phyloP scores from a whole-genome alignment of 306 rosid genomes.

The Corylus avellana region DNA sequence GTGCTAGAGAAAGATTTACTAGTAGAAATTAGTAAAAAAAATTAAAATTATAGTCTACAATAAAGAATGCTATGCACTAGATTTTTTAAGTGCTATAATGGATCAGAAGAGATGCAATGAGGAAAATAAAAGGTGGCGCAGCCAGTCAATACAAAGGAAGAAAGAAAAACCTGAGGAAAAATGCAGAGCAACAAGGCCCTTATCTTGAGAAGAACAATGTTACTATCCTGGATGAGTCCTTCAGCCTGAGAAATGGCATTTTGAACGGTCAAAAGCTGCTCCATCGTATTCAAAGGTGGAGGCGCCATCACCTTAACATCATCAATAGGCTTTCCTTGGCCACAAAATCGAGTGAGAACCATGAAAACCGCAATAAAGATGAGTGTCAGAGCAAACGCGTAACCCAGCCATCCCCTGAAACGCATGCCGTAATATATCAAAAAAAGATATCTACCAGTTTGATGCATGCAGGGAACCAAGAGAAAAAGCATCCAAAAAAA shows the following conservation, averaged over 20 bases:
- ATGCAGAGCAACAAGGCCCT: slow-evolving; percentile 75
- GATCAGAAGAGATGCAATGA: neutral
- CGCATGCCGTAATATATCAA: slow-evolving; percentile 11
- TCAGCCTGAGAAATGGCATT: slow-evolving; percentile 79
- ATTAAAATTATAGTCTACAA: neutral
- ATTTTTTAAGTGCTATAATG: neutral
- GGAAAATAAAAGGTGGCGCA: neutral
- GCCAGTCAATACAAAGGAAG: slow-evolving; percentile 6
- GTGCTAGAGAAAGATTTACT: slow-evolving; percentile 7
- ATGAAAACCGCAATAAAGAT: slow-evolving; percentile 59
- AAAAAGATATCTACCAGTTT: slow-evolving; percentile 16
- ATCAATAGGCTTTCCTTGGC: slow-evolving; percentile 51
- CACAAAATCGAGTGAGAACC: slow-evolving; percentile 56
- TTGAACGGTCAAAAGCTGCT: slow-evolving; percentile 94
- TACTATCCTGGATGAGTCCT: slow-evolving; percentile 71
- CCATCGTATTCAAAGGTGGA: slow-evolving; percentile 85
- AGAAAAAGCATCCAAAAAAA: neutral
- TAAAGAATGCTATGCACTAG: neutral
- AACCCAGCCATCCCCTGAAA: slow-evolving; percentile 88
- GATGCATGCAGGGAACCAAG: slow-evolving; percentile 2
- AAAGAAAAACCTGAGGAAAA: slow-evolving; percentile 81
- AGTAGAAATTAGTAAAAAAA: slow-evolving; percentile 3
- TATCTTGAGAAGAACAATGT: slow-evolving; percentile 76
- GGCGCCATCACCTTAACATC: slow-evolving; percentile 78
- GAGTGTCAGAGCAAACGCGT: slow-evolving; percentile 51